Evolutionary conservation across 2,329 filamentous ascomycete species (phyloP).

Genomic region (Boeremia lycopersici): DNA sequence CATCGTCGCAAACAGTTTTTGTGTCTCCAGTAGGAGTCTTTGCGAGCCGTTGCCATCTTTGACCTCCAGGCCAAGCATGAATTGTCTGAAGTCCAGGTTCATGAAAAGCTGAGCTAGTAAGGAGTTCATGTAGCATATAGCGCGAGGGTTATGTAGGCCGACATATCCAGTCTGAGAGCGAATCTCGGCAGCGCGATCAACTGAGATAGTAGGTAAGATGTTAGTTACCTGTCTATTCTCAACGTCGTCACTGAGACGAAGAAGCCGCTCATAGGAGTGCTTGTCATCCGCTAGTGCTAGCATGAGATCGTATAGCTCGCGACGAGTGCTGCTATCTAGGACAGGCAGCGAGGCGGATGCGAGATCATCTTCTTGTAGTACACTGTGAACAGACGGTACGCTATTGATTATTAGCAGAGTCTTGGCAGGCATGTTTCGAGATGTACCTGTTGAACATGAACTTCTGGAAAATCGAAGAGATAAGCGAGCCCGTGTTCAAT

Average conservation of each 20-base stretch:
- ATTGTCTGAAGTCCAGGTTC: conserved; percentile 85
- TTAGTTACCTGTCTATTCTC: conserved; percentile 52
- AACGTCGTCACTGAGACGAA: conserved; percentile 33
- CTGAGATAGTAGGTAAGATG: conserved; percentile 60
- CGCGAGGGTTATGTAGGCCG: conserved; percentile 90
- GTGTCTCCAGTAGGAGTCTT: conserved; percentile 75
- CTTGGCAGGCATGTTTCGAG: not conserved
- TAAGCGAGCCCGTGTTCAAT: conserved; percentile 36
- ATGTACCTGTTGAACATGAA: conserved; percentile 42
- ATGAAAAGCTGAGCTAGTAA: conserved; percentile 94
- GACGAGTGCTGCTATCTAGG: conserved; percentile 44
- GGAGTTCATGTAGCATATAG: conserved; percentile 97
- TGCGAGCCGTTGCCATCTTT: conserved; percentile 63
- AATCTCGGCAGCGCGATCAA: conserved; percentile 71
- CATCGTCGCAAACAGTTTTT: conserved; percentile 82
- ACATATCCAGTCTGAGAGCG: conserved; percentile 80
- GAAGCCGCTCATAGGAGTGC: conserved; percentile 34
- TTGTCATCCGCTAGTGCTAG: conserved; percentile 41
- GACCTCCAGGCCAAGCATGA: conserved; percentile 69
- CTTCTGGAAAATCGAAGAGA: conserved; percentile 42
- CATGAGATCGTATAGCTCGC: conserved; percentile 47
- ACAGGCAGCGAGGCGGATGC: conserved; percentile 30
- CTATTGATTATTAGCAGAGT: conserved; percentile 1
- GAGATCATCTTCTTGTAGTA: not conserved
- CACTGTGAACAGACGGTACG: not conserved